These are phyloP conservation scores for Boletus reticulatus DNA, from an alignment of 768 basidiomycete genomes.

Conservation along the genomic window DNA sequence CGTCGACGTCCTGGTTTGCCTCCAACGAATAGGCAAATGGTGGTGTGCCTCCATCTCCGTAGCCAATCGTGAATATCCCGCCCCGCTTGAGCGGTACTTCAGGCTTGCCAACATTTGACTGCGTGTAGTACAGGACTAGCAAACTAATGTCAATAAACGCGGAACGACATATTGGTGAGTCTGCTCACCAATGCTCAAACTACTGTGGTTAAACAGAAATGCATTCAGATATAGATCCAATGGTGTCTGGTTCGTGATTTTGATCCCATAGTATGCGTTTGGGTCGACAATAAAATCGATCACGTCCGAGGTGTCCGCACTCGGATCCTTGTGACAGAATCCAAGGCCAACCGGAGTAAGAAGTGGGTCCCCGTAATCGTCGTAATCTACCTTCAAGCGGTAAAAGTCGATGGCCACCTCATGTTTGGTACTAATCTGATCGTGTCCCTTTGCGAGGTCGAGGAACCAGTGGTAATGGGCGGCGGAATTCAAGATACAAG, in stretches of 20 bases:
- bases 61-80: conserved; percentile 36
- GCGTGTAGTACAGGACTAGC: conserved; percentile 12
- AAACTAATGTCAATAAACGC: not conserved
- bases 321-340: conserved; percentile 1
- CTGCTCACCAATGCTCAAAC: conserved; percentile 34
- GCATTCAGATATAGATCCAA: conserved; percentile 37
- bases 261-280: conserved; percentile 31
- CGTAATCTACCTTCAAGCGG: not conserved
- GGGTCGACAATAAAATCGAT: conserved; percentile 26
- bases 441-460: conserved; percentile 1
- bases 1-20: conserved; percentile 32
- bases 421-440: not conserved
- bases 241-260: conserved; percentile 34
- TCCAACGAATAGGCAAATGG: conserved; percentile 30
- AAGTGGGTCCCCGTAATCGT: not conserved
- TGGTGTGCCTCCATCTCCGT: conserved; percentile 31
- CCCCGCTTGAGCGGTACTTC: conserved; percentile 7
- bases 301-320: not conserved
- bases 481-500: conserved; percentile 6
- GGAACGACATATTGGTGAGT: not conserved
- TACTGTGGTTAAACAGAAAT: conserved; percentile 43
- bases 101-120: not conserved
- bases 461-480: conserved; percentile 23
- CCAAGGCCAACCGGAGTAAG: not conserved
- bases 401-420: conserved; percentile 13